Base-by-base conservation (phyloP, 805 yeast species). In the Lipomyces orientalis region DNA sequence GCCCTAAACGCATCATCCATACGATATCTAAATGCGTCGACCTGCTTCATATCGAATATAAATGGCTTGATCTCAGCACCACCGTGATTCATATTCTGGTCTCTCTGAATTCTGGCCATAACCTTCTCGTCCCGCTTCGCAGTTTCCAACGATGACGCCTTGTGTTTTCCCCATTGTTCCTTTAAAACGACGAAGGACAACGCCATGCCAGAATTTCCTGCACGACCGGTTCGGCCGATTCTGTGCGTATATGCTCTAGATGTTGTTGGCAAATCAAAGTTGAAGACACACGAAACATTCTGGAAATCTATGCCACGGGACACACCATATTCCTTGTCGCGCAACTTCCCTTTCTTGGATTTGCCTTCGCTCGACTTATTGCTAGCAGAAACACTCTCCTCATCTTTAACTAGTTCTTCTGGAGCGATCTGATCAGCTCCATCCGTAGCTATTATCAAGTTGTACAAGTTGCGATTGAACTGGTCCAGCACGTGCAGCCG, bases 1-100 rank as follows among this genome's bases (percentile, higher is more conserved):
- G 98, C 90, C 80, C 98, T 86, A 81, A 94, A 95, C 0, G 97
- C 97, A 80, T 95, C 99, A 75, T 95, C 98, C 81, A 92, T 88
- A 84, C 99, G 88, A 79, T 95, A 95, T 75, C 98, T 87, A 85
- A 95, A 95, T 31, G 95, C 95, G 76, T 95, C 97, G 64, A 95
- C 91, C 78, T 95, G 98, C 67, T 86, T 86, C 86, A 88, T 87
- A 77, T 95, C 97, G 77, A 95, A 95, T 67, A 90, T 89, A 76
- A 94, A 95, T 9, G 98, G 98, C 74, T 87, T 86, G 59, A 93
- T 75, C 70, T 78, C 76, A 66, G 86, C 85, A 0, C 96, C 96
- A 10, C 62, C 67, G 19, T 52, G 49, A 8, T 86, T 79, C 73
- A 88, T 88, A 31, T 83, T 80, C 77, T 93, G 98, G 72, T 90